Evolutionary conservation across 805 yeast species (phyloP).

Genomic region (Monosporozyma siamensis): DNA sequence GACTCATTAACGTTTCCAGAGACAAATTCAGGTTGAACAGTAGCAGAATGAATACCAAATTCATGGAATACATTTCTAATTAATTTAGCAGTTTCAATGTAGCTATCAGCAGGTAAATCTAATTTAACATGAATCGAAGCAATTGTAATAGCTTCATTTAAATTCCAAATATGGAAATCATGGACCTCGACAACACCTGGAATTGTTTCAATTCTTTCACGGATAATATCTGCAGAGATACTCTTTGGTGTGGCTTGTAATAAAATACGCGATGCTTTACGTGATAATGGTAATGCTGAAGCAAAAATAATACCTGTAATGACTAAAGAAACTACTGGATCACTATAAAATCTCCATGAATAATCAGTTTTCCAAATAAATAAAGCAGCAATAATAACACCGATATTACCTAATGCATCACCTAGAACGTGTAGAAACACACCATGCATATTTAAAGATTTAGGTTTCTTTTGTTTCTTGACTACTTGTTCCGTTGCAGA

Average conservation of each 20-base stretch:
- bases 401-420: constrained; percentile 92
- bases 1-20: constrained; percentile 26
- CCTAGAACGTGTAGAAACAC: constrained; percentile 93
- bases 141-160: constrained; percentile 76
- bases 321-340: constrained; percentile 76
- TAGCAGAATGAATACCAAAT: constrained; percentile 84
- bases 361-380: constrained; percentile 91
- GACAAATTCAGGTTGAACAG: constrained; percentile 91
- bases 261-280: constrained; percentile 75
- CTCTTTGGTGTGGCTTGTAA: constrained; percentile 90
- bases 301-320: constrained; percentile 86
- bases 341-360: constrained; percentile 78
- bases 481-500: constrained; percentile 1
- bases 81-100: constrained; percentile 56
- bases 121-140: constrained; percentile 87
- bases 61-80: constrained; percentile 74
- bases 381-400: constrained; percentile 82
- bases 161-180: constrained; percentile 95
- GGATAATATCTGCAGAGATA: constrained; percentile 65
- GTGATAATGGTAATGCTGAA: constrained; percentile 83
- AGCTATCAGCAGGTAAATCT: constrained; percentile 50
- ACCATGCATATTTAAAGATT: constrained; percentile 92
- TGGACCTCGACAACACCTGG: constrained; percentile 78
- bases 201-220: constrained; percentile 54
- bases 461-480: constrained; percentile 21